Evolutionary conservation across 2,329 filamentous ascomycete genomes (phyloP), one percentile per base, ranked within the genome.

Genomic region (Neofusicoccum laricinum): DNA sequence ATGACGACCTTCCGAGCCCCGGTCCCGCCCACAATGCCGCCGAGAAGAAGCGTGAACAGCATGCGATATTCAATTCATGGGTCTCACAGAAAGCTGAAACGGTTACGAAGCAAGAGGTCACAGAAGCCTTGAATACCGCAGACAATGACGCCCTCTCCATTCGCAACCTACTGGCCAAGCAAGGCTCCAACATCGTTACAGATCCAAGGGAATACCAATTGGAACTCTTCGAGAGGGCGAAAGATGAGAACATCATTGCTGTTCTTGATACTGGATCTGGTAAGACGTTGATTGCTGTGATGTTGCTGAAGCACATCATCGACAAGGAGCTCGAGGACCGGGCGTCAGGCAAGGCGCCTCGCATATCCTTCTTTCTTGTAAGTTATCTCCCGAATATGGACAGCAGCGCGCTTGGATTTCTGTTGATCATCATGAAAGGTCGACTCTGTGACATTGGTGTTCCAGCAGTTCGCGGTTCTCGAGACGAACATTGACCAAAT

Each of bases 221-320:
- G 12, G 94, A 98, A 73, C 84, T 99, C 0, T 98, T 95, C 71
- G 92, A 97, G 75, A 86, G 86, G 67, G 94, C 95, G 3, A 97
- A 95, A 72, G 73, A 85, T 59, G 85, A 89, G 69, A 99, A 99
- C 72, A 90, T 89, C 7, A 96, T 99, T 69, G 93, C 95, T 0
- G 95, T 99, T 0, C 84, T 98, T 1, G 93, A 96, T 71, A 97
- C 94, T n/a, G 92, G 95, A 12, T 93, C 92, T 3, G 95, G 95
- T 2, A 99, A 99, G 78, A 99, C 95, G 0, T 82, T 97, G n/a
- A 97, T 99, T 69, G 93, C 95, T 0, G 93, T 92, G 0, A 83
- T 98, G 2, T 82, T 99, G 4, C 83, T 98, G 25, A 87, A 88
- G 43, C 86, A 96, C 74, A 84, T 87, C 10, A 83, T 98, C 34